Base-by-base conservation (phyloP, 768 basidiomycete genomes). In the Boletales sp. region DNA sequence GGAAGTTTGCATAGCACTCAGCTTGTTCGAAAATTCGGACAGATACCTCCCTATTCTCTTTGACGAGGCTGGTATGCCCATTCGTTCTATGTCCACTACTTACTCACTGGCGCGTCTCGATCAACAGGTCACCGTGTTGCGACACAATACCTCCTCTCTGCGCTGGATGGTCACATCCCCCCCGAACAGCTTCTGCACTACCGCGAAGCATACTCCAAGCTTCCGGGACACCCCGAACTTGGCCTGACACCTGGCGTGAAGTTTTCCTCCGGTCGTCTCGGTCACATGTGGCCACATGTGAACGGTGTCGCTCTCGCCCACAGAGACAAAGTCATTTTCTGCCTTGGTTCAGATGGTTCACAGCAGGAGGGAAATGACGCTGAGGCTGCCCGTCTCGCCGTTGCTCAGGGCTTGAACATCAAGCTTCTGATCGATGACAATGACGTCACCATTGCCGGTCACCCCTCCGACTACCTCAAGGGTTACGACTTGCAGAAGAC, bases 301-400 rank as follows among this genome's bases (percentile, higher is more conserved):
- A 93, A 93, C 63, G 90, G 91, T 59, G 76, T 94, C 42, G 83
- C 91, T 8, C 67, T 94, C 43, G 90, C 90, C 31, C 81, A 93
- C 70, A 76, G 77, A 30, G 81, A 82, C 59, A 88, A 90, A 71
- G 80, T 79, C 41, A 74, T 91, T 11, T 92, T 92, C 70, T 83
- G 84, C 63, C 77, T 94, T 18, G 91, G 91, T 4, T 93, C 91
- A 0, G 91, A 93, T 63, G 91, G 91, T 9, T 91, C 90, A 5
- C 90, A 93, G 64, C 91, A 94, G 66, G 91, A 93, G 65, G 91
- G 91, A 14, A 87, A 93, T 63, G 90, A 93, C 58, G 90, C 91
- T 2, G 91, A 94, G 64, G 91, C 91, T 14, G 91, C 91, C 13
- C 78, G 90, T 15, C 76, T 94, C 30, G 90, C 91, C 15, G 91